Conservation (phyloP, 2,329 filamentous ascomycete genomes). For the Neonectria coccinea region DNA sequence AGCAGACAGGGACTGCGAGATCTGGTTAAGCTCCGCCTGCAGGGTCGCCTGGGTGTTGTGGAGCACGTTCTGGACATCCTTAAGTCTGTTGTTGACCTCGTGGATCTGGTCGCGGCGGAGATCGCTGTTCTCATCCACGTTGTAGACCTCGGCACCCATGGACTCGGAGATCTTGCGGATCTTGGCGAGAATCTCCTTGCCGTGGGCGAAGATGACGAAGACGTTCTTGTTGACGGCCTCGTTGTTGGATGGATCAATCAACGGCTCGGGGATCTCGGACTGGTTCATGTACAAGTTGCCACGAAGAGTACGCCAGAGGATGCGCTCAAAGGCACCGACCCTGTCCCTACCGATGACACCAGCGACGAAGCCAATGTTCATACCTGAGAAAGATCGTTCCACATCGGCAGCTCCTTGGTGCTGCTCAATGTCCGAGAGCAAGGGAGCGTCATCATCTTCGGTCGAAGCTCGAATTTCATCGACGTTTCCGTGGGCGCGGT, state of each 20-base stretch:
- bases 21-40: slow-evolving; percentile 91
- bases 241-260: slow-evolving; percentile 92
- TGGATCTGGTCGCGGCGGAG: slow-evolving; percentile 95
- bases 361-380: slow-evolving; percentile 99
- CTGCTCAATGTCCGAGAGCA: slow-evolving; percentile 93
- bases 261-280: slow-evolving; percentile 93
- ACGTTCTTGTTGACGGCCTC: slow-evolving; percentile 96
- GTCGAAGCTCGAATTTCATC: slow-evolving; percentile 95
- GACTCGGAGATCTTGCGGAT: slow-evolving; percentile 99
- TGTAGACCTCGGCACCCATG: slow-evolving; percentile 94
- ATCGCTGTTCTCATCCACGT: slow-evolving; percentile 97
- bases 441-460: slow-evolving; percentile 90
- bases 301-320: slow-evolving; percentile 95
- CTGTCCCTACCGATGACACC: slow-evolving; percentile 95
- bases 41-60: slow-evolving; percentile 95
- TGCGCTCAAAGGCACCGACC: slow-evolving; percentile 95
- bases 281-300: slow-evolving; percentile 99
- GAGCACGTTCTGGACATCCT: slow-evolving; percentile 91
- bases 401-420: slow-evolving; percentile 74
- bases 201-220: slow-evolving; percentile 98
- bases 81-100: slow-evolving; percentile 93
- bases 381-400: slow-evolving; percentile 90
- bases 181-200: slow-evolving; percentile 98
- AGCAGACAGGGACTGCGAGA: slow-evolving; percentile 89
- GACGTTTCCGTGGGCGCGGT: slow-evolving; percentile 93